Conservation (phyloP, 2,329 filamentous ascomycete species). For the Pseudogymnoascus sp. region DNA sequence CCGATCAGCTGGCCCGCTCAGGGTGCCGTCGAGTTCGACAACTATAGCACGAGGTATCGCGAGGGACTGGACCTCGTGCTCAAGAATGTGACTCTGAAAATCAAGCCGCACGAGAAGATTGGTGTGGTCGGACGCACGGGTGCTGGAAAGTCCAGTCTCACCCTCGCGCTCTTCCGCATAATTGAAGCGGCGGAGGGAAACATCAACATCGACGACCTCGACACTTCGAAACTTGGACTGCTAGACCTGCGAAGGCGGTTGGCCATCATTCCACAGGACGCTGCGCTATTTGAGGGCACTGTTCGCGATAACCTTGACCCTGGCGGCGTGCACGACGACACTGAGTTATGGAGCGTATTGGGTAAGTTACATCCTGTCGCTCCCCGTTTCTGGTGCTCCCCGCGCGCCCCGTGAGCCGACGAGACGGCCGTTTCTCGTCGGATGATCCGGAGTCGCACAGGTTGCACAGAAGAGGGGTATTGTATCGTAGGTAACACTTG, state of each 20-base stretch:
- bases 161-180: conserved; percentile 86
- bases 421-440: conserved; percentile 5
- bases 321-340: conserved; percentile 90
- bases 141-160: conserved; percentile 91
- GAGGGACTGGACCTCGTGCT: conserved; percentile 83
- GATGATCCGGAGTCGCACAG: neutral
- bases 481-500: conserved; percentile 20
- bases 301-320: conserved; percentile 94
- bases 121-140: conserved; percentile 94
- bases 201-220: conserved; percentile 81
- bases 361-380: conserved; percentile 46
- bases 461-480: conserved; percentile 19
- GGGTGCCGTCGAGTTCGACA: conserved; percentile 81
- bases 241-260: conserved; percentile 80
- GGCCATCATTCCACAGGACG: conserved; percentile 96
- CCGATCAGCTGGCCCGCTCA: conserved; percentile 85
- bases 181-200: conserved; percentile 79
- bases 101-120: conserved; percentile 96
- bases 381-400: neutral
- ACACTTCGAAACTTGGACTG: conserved; percentile 84
- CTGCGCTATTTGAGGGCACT: conserved; percentile 87
- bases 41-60: conserved; percentile 91
- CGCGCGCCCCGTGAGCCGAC: neutral
- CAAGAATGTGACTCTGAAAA: conserved; percentile 83
- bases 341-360: conserved; percentile 90